A percentile compares a stretch with the other conserved stretches of the same genome.
Evolutionary conservation across 2,329 filamentous ascomycete genomes (phyloP).

Genomic region (Clonostachys rosea): DNA sequence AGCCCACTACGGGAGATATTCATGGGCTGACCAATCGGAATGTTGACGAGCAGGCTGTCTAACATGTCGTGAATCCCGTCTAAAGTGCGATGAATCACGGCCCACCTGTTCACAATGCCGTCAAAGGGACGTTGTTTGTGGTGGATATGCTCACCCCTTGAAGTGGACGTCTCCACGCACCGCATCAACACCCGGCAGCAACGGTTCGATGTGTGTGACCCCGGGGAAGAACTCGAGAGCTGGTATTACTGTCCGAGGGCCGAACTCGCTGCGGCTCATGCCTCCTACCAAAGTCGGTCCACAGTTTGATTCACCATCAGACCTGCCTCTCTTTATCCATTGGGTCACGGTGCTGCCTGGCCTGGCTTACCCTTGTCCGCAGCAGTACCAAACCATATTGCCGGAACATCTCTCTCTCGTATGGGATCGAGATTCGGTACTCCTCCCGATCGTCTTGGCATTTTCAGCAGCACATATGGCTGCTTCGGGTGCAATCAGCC

Average conservation of each 20-base stretch:
- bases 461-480: not conserved
- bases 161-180: not conserved
- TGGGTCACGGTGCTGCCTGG: not conserved
- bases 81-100: not conserved
- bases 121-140: not conserved
- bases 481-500: not conserved
- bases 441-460: not conserved
- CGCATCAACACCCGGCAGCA: too few relatives aligned
- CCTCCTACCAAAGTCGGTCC: too few relatives aligned
- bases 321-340: not conserved
- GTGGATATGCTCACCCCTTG: not conserved
- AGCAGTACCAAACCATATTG: not conserved
- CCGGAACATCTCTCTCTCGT: not conserved
- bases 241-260: too few relatives aligned
- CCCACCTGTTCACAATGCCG: not conserved
- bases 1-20: not conserved
- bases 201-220: too few relatives aligned
- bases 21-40: not conserved
- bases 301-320: not conserved
- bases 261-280: too few relatives aligned
- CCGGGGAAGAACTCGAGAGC: too few relatives aligned
- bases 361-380: not conserved
- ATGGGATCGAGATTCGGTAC: not conserved
- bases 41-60: not conserved
- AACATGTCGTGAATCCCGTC: not conserved